phyloP scores from a whole-genome alignment of 2,329 filamentous ascomycete species.

The Trichoderma sp. region DNA sequence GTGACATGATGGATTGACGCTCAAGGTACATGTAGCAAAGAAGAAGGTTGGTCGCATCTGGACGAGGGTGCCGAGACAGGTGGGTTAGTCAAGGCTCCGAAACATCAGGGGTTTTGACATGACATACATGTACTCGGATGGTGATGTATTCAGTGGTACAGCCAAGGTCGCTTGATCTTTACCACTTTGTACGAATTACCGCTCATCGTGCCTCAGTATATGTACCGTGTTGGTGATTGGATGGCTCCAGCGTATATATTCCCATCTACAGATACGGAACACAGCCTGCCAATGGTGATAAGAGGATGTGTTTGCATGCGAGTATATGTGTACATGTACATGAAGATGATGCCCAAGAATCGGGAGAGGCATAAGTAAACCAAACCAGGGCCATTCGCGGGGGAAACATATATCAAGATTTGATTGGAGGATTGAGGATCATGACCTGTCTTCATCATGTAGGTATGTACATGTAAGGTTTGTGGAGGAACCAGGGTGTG shows the following conservation, averaged over 20 bases:
- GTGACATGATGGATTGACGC: neutral
- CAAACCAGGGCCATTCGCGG: neutral
- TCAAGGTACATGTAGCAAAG: neutral
- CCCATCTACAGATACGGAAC: neutral
- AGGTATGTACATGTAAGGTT: neutral
- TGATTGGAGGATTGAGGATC: neutral
- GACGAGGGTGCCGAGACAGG: conserved; percentile 6
- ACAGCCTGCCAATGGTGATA: neutral
- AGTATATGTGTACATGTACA: neutral
- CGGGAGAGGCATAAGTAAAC: neutral
- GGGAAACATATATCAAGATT: neutral
- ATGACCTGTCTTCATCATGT: neutral
- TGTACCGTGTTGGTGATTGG: neutral
- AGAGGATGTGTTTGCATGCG: neutral
- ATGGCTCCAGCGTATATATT: neutral
- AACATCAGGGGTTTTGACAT: conserved; percentile 10
- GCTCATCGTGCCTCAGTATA: neutral
- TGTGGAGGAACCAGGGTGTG: neutral
- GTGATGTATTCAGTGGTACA: neutral
- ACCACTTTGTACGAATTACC: neutral
- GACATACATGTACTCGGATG: neutral
- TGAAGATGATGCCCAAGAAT: neutral
- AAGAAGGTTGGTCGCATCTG: conserved; percentile 12
- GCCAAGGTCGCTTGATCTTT: neutral
- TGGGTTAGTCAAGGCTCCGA: conserved; percentile 3